Conservation (phyloP, 1,284 basidiomycete species). For the Mrakiaceae sp. region DNA sequence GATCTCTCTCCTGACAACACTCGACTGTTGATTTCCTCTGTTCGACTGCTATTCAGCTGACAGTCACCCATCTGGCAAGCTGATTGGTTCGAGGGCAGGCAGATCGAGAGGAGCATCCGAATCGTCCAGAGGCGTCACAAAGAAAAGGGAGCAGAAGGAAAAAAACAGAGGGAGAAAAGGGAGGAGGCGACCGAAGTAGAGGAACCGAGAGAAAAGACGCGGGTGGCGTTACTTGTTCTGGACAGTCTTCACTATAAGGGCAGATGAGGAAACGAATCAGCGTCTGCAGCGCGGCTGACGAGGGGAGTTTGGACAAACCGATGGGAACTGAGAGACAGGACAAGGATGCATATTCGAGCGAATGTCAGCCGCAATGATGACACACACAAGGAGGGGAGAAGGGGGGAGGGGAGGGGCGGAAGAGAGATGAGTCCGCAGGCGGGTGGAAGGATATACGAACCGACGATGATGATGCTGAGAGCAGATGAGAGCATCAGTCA, state of each 20-base stretch:
- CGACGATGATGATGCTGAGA: conserved; percentile 16
- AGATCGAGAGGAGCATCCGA: too few relatives aligned
- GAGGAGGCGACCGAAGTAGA: neutral
- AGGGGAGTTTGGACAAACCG: neutral
- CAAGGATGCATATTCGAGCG: neutral
- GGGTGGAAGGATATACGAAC: neutral
- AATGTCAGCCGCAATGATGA: neutral
- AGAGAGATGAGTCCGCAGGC: neutral
- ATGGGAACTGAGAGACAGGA: neutral
- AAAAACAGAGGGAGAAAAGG: neutral
- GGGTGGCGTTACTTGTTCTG: conserved; percentile 7
- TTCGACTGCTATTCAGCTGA: too few relatives aligned
- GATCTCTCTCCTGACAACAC: too few relatives aligned
- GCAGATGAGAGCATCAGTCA: neutral
- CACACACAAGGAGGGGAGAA: neutral
- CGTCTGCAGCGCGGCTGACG: neutral
- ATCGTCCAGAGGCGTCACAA: too few relatives aligned
- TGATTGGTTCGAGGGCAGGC: too few relatives aligned
- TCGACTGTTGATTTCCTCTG: too few relatives aligned
- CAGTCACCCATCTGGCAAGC: too few relatives aligned
- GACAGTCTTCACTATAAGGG: conserved; percentile 17
- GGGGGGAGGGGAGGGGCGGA: neutral
- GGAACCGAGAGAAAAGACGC: neutral
- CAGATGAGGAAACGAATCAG: neutral
- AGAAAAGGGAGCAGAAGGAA: too few relatives aligned